Conservation (phyloP, 768 basidiomycete species). For the Calocybe indica region DNA sequence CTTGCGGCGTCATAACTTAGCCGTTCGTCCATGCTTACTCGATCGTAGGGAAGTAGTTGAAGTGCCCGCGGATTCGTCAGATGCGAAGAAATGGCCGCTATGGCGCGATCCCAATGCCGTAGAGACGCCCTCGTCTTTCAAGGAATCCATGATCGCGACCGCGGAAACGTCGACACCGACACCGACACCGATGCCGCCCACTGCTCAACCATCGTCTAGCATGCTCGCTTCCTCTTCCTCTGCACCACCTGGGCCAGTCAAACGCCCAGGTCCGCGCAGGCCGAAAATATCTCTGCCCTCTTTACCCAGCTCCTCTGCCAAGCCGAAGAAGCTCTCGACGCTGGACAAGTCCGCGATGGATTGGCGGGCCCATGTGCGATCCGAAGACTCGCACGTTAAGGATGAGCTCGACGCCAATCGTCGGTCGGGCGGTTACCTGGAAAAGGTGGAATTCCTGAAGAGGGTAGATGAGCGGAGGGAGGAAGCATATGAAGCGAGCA, state of each 20-base stretch:
- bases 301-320: constrained; percentile 43
- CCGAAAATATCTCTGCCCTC: constrained; percentile 51
- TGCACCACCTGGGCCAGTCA: constrained; percentile 12
- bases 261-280: constrained; percentile 61
- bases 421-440: constrained; percentile 74
- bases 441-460: constrained; percentile 78
- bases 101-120: constrained; percentile 27
- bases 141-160: neutral
- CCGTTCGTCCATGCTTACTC: constrained; percentile 1
- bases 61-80: constrained; percentile 65
- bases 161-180: neutral
- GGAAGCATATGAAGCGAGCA: constrained; percentile 52
- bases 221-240: neutral
- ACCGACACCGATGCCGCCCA: constrained; percentile 7
- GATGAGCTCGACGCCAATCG: constrained; percentile 75
- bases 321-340: constrained; percentile 74
- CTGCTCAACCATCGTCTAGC: neutral
- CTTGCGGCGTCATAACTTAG: constrained; percentile 3
- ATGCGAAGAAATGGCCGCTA: constrained; percentile 71
- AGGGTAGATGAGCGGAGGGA: constrained; percentile 72
- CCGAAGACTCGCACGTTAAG: constrained; percentile 35
- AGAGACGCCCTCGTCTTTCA: constrained; percentile 2
- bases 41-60: constrained; percentile 63
- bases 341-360: constrained; percentile 86
- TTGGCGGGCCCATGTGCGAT: constrained; percentile 64